Base-by-base conservation (phyloP, 495 filamentous ascomycete genomes). In the Aspergillus sclerotiicarbonarius region DNA sequence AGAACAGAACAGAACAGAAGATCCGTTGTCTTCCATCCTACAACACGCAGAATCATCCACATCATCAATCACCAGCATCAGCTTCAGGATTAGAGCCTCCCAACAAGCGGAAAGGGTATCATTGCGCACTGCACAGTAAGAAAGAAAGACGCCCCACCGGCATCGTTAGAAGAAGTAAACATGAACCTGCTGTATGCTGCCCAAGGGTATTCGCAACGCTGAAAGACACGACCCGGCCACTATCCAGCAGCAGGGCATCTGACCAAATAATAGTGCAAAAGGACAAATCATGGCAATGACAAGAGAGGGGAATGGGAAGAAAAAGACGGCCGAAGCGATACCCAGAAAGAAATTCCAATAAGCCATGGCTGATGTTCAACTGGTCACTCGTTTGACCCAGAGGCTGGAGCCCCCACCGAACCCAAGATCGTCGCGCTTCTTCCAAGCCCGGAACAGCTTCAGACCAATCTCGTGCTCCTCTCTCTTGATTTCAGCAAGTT, bases 391-490 rank as follows among this genome's bases (percentile, higher is more conserved):
- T 68, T 88, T 80, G 45, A 98, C 86, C 92, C 92, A 98, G 16
- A 97, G 70, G 57, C 83, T 83, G 6, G 85, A 90, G 10, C 84
- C 83, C 59, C 90, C 86, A 49, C 85, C 81, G 45, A 82, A 80
- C 64, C 92, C 88, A 45, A 81, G 75, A 62, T 90, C 82, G 67
- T 93, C 90, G 55, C 84, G 76, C 56, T 88, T 80, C 70, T 90
- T 92, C 74, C 86, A 92, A 6, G 90, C 89, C 49, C 91, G 73
- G 66, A 93, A 85, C 43, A 96, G 70, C 74, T 86, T 90, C 64
- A 98, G 67, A 9, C 92, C 92, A 39, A 93, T 76, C 59, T 96
- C 92, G 66, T 96, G 91, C 66, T 92, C 86, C 71, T 94, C 85
- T 57, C 84, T 79, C 73, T 84, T 82, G 21, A 96, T 84, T 52